A percentile compares a stretch with the other conserved stretches of the same genome.
phyloP scores from a whole-genome alignment of 164 flowering plant genomes.

The Piper longum region DNA sequence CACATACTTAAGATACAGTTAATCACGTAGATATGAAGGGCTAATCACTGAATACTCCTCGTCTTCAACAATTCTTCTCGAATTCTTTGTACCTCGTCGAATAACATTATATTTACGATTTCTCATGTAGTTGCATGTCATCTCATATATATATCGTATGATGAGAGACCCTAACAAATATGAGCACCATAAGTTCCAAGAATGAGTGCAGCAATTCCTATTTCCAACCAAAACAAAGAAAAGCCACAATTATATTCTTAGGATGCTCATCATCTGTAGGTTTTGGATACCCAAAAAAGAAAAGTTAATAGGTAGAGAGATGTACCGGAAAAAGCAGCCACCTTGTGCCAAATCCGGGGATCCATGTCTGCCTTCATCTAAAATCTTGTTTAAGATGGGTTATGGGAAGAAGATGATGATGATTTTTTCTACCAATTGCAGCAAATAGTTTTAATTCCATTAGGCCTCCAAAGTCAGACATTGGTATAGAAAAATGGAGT shows the following conservation, averaged over 20 bases:
- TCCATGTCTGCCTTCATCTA: slow-evolving; percentile 25
- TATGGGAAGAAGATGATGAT: no score
- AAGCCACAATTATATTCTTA: slow-evolving; percentile 1
- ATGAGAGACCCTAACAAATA: no score
- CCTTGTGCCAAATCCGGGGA: slow-evolving; percentile 73
- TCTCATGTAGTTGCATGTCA: no score
- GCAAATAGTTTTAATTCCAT: background rate
- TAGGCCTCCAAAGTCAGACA: background rate
- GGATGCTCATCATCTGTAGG: no score
- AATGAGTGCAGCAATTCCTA: slow-evolving; percentile 79
- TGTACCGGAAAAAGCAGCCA: slow-evolving; percentile 69
- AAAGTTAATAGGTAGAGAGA: slow-evolving; percentile 3
- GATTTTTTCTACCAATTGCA: background rate
- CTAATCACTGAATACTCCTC: no score
- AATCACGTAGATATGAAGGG: no score
- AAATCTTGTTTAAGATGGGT: background rate
- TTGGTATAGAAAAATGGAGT: background rate
- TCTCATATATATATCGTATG: no score
- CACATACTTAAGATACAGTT: no score
- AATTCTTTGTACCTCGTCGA: no score
- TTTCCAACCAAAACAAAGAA: slow-evolving; percentile 2
- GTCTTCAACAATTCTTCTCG: no score
- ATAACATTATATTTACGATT: no score
- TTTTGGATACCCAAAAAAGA: background rate
- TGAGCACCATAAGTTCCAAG: slow-evolving; percentile 89